A percentile compares a stretch with the other conserved stretches of the same genome.
These are phyloP conservation scores for Eudorina sp. DNA, from an alignment of 139 green algal genomes.

Conservation along the genomic window DNA sequence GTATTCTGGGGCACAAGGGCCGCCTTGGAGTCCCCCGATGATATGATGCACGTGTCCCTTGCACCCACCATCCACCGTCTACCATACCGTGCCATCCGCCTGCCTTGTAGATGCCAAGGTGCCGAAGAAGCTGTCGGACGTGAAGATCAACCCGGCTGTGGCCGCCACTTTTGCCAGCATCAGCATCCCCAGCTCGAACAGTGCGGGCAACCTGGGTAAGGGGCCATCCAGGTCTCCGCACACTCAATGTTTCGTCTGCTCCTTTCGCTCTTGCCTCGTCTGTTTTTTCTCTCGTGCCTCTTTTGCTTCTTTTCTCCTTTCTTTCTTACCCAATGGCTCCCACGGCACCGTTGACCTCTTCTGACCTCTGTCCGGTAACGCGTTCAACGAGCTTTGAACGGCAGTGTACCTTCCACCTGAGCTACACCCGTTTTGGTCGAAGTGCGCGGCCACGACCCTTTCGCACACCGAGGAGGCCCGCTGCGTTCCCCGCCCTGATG, in stretches of 20 bases:
- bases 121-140: constrained; percentile 83
- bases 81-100: background rate
- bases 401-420: no score
- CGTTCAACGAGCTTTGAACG: no score
- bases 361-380: no score
- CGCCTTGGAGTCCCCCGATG: background rate
- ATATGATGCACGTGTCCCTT: background rate
- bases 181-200: background rate
- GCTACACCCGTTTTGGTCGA: no score
- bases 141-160: constrained; percentile 85
- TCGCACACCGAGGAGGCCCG: background rate
- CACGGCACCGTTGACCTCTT: background rate
- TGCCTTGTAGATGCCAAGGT: constrained; percentile 12
- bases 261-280: background rate
- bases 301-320: background rate
- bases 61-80: no score
- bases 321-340: background rate
- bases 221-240: no score
- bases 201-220: background rate
- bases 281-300: background rate
- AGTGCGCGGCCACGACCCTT: background rate
- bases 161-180: constrained; percentile 71
- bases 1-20: no score
- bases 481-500: background rate
- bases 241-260: background rate